Base-by-base conservation (phyloP, 179 eudicot species). In the Amaranthus tricolor region DNA sequence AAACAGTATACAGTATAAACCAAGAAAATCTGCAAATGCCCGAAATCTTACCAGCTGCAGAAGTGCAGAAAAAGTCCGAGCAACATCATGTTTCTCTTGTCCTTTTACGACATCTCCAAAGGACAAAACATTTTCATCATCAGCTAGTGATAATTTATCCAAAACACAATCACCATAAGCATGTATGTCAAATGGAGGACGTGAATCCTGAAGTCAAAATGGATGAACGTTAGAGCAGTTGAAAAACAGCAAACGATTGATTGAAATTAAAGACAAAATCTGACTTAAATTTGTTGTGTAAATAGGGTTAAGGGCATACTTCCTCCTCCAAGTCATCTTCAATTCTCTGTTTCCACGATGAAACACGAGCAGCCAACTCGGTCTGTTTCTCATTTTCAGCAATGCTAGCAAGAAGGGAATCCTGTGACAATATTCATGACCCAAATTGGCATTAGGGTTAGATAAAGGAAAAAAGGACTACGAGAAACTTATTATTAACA, bases 271-370 rank as follows among this genome's bases (percentile, higher is more conserved):
- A 64, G 21, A 16, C 24, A 54, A 71, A 60, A 20, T 52, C 48
- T 11, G 44, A 60, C 10, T n/a, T 14, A 20, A 53, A 68, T 20
- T 21, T 20, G 40, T 9, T 7, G 43, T 40, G 14, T 7, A 14
- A 70, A 6, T 55, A 62, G 3, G 13, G 48, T 20, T 68, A 59
- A 24, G 60, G n/a, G 68, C 74, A 31, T 79, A 91, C 99, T 74
- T 93, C 92, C 78, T 88, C 92, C 71, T 93, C 93, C 90, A 95
- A 78, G 74, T 89, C 81, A 75, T 83, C 82, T 81, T 95, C 97
- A 64, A 92, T 91, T 78, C 92, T 88, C 74, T 93, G 97, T 73
- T 95, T 95, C 99, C 98, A 93, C 13, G 89, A 83, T 55, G 99
- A 87, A 69, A 95, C 97, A 67, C 95, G 95, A 66, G 95, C 82